Conservation (phyloP, 768 basidiomycete species). For the Mycena belliarum region DNA sequence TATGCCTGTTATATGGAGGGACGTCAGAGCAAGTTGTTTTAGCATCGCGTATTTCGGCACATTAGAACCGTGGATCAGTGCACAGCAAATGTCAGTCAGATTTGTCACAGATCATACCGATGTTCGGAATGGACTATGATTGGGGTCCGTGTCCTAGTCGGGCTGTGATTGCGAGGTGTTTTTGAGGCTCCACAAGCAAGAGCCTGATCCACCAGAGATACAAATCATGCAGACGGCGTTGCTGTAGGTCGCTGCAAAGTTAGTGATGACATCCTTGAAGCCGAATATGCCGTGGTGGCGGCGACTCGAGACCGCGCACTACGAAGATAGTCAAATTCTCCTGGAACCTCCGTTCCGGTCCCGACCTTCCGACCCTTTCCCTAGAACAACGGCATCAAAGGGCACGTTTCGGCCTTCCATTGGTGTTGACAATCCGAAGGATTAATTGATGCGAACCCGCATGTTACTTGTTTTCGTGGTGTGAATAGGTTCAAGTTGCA, state of each 20-base stretch:
- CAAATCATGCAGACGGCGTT: too few species aligned
- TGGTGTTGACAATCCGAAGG: background rate
- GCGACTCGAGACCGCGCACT: constrained; percentile 2
- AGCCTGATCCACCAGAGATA: too few species aligned
- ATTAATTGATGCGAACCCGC: background rate
- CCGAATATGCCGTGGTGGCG: background rate
- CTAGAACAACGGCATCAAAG: background rate
- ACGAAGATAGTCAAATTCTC: constrained; percentile 1
- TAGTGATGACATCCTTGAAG: too few species aligned
- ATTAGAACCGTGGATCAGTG: constrained; percentile 2
- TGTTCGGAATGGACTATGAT: background rate
- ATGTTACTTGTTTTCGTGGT: background rate
- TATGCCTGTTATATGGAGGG: constrained; percentile 5
- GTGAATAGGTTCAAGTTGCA: too few species aligned
- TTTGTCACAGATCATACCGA: background rate
- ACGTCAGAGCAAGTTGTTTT: constrained; percentile 5
- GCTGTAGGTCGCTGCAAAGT: too few species aligned
- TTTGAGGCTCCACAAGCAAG: too few species aligned
- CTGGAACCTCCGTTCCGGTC: constrained; percentile 8
- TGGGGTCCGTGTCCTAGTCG: too few species aligned
- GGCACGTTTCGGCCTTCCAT: background rate
- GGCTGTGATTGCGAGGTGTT: too few species aligned
- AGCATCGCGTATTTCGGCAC: constrained; percentile 2
- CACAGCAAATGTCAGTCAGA: constrained; percentile 6
- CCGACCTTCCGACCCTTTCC: constrained; percentile 9